Percentiles rank a stretch among this genome's conserved stretches.
Conservation (phyloP, 495 filamentous ascomycete genomes). For the Aspergillus leporis region DNA sequence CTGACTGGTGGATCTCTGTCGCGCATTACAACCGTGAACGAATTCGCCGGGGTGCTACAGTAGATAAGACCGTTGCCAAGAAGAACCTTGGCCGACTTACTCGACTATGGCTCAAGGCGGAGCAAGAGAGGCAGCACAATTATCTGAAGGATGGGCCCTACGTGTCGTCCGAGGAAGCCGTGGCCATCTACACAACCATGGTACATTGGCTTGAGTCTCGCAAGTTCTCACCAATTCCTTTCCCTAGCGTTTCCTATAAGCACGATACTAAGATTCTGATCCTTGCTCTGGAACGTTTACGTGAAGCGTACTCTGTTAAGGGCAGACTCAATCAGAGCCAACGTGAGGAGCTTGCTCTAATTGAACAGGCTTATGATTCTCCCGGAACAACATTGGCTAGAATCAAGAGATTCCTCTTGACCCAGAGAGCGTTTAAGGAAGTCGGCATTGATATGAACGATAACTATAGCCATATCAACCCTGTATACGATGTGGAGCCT, state of each 20-base stretch:
- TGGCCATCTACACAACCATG: conserved; percentile 97
- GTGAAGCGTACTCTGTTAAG: conserved; percentile 98
- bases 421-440: conserved; percentile 97
- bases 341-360: conserved; percentile 93
- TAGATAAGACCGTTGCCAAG: conserved; percentile 99
- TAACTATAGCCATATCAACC: conserved; percentile 98
- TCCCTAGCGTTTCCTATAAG: conserved; percentile 99
- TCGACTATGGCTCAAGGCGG: conserved; percentile 94
- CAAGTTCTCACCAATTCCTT: conserved; percentile 98
- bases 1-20: conserved; percentile 99
- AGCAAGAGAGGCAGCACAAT: conserved; percentile 98
- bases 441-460: conserved; percentile 99
- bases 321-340: conserved; percentile 97
- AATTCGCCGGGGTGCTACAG: conserved; percentile 92
- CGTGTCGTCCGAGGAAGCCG: conserved; percentile 96
- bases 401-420: conserved; percentile 97
- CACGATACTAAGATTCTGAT: conserved; percentile 99
- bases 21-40: conserved; percentile 98
- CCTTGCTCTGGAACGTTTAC: conserved; percentile 87
- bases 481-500: conserved; percentile 98
- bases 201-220: conserved; percentile 99
- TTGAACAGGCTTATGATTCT: conserved; percentile 98
- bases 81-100: conserved; percentile 97
- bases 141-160: conserved; percentile 99
- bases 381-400: conserved; percentile 93